Evolutionary conservation across 495 filamentous ascomycete genomes (phyloP).

Genomic region (Penicillium lagena): DNA sequence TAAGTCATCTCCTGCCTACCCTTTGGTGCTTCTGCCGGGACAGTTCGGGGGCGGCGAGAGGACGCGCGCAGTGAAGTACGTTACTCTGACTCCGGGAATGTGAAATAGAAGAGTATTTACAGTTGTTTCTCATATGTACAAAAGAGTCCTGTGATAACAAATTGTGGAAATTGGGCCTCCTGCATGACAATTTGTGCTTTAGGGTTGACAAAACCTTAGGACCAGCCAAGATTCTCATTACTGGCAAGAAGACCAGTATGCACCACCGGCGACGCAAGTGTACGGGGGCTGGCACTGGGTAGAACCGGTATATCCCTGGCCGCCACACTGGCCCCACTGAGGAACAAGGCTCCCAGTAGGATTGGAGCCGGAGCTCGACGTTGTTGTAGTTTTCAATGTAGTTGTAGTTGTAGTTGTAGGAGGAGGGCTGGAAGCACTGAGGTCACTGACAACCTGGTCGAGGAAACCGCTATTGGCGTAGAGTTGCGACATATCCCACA

Average conservation of each 20-base stretch:
- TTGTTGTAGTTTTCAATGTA: too few relatives aligned
- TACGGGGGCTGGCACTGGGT: slow-evolving; percentile 30
- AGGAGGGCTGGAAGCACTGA: neutral
- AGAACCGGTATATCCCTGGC: slow-evolving; percentile 25
- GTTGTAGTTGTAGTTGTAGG: too few relatives aligned
- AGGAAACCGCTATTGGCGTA: slow-evolving; percentile 42
- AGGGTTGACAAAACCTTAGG: too few relatives aligned
- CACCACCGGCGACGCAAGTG: slow-evolving; percentile 9
- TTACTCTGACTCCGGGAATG: neutral
- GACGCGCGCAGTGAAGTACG: neutral
- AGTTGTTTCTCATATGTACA: too few relatives aligned
- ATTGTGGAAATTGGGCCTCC: too few relatives aligned
- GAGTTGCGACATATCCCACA: slow-evolving; percentile 52
- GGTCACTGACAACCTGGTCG: slow-evolving; percentile 14
- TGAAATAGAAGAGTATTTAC: neutral
- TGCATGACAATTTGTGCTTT: too few relatives aligned
- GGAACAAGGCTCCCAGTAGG: slow-evolving; percentile 10
- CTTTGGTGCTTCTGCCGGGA: neutral
- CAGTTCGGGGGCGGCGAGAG: neutral
- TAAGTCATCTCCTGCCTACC: too few relatives aligned
- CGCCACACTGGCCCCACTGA: slow-evolving; percentile 37
- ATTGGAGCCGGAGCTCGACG: too few relatives aligned
- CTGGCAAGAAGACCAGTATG: too few relatives aligned
- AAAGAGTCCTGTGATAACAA: too few relatives aligned
- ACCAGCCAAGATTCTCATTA: too few relatives aligned